Evolutionary conservation across 306 rosid species (phyloP).

Genomic region (Betula pendula): DNA sequence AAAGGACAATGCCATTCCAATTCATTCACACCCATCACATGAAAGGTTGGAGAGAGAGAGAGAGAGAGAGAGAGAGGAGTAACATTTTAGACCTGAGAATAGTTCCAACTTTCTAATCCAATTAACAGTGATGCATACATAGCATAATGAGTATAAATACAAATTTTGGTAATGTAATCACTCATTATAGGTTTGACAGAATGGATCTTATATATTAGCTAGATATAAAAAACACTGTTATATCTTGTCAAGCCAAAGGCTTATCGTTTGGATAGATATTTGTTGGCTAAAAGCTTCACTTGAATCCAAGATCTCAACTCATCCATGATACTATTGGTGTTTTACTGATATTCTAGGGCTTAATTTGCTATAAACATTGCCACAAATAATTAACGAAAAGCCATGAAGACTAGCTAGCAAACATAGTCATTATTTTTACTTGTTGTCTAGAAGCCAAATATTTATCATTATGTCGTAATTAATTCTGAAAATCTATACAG

Average conservation of each 20-base stretch:
- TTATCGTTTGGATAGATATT: neutral
- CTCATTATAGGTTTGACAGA: neutral
- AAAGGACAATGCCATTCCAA: conserved; percentile 30
- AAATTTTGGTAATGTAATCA: neutral
- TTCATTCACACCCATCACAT: conserved; percentile 50
- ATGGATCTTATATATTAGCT: too few species aligned
- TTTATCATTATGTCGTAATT: neutral
- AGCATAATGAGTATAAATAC: neutral
- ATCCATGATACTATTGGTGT: neutral
- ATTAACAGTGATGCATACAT: neutral
- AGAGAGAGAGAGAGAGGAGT: conserved; percentile 17
- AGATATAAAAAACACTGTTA: neutral
- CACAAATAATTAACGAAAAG: neutral
- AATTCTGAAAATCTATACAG: neutral
- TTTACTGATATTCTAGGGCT: too few species aligned
- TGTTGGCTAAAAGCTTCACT: neutral
- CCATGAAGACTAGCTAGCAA: neutral
- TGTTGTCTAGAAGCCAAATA: neutral
- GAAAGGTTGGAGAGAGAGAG: conserved; percentile 25
- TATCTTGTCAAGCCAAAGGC: neutral
- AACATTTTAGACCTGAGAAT: conserved; percentile 4
- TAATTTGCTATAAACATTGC: too few species aligned
- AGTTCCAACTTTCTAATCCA: conserved; percentile 9
- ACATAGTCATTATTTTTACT: too few species aligned
- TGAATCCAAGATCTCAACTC: neutral